Base-by-base conservation (phyloP, 257 asterid genomes). In the Mitragyna speciosa region DNA sequence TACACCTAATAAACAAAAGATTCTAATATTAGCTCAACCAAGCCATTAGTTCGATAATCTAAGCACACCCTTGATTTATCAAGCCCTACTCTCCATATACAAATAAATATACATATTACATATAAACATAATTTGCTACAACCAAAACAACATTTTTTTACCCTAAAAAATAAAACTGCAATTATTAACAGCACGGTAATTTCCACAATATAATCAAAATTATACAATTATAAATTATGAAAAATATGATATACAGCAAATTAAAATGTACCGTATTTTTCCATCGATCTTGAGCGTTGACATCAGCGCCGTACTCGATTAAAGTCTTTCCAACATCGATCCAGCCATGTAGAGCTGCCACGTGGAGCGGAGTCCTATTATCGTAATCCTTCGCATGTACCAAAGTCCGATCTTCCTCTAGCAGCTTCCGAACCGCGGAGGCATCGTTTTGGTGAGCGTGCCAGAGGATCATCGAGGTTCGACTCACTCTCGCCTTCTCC, bases 201-300 rank as follows among this genome's bases (percentile, higher is more conserved):
- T 48, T 45, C 51, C 22, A 3, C 14, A 52, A 77, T 43, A 1
- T 30, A 15, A 33, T 4, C 41, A 36, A 36, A 36, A 36, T 36
- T 4, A 69, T 2, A 30, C 28, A 69, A 69, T 10, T 39, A 39
- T 7, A 22, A 4, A 24, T 15, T 22, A 2, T 1, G 39, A 0
- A 63, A 63, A 26, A 28, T 3, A n/a, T 45, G n/a, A 1, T 58
- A 79, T 73, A 19, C 22, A 41, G n/a, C 9, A 19, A 6, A 69
- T 10, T 39, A 67, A 77, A 70, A 54, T 52, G 76, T 66, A 93
- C 98, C 78, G 98, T 96, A 79, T 96, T 96, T 85, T 88, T 96
- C 99, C 99, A 96, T 1, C 99, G 98, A 89, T 96, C 99, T 56
- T 89, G 97, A 31, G 98, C 96, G 90, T 96, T 96, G 89, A 96